phyloP scores from a whole-genome alignment of 805 yeast species.

The Ogataea salicorniae region DNA sequence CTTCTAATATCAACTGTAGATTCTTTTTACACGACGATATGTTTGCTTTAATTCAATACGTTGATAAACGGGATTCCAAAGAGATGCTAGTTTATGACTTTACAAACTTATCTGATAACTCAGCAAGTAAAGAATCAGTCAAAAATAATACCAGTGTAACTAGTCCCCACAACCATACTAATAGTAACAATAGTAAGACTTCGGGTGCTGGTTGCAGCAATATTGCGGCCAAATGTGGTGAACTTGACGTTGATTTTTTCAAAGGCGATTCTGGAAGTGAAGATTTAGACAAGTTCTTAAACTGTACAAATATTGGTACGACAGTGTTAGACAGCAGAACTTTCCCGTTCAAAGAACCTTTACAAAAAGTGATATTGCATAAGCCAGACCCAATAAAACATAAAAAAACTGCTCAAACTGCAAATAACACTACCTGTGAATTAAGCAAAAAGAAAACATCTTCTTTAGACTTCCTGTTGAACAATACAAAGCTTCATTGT shows the following conservation, averaged over 20 bases:
- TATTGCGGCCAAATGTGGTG: conserved; percentile 5
- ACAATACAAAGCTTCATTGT: background rate
- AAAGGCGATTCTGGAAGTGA: conserved; percentile 1
- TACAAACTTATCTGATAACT: background rate
- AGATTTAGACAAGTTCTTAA: conserved; percentile 3
- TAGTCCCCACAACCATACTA: too few species aligned
- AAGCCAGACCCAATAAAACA: background rate
- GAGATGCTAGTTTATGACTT: conserved; percentile 18
- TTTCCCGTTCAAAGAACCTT: background rate
- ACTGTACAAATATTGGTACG: background rate
- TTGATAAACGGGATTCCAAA: conserved; percentile 20
- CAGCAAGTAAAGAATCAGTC: background rate
- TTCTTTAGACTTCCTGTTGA: background rate
- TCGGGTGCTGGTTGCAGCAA: background rate
- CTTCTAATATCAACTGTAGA: conserved; percentile 24
- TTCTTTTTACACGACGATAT: conserved; percentile 26
- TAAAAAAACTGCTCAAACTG: background rate
- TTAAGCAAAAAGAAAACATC: background rate
- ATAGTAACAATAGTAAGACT: background rate
- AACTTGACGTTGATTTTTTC: conserved; percentile 4
- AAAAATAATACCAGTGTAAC: too few species aligned
- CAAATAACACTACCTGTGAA: too few species aligned
- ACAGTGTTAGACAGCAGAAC: background rate
- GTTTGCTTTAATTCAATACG: conserved; percentile 19
- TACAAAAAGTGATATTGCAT: background rate